phyloP scores from a whole-genome alignment of 352 stramenopile species.

The Pythium rishiriense region DNA sequence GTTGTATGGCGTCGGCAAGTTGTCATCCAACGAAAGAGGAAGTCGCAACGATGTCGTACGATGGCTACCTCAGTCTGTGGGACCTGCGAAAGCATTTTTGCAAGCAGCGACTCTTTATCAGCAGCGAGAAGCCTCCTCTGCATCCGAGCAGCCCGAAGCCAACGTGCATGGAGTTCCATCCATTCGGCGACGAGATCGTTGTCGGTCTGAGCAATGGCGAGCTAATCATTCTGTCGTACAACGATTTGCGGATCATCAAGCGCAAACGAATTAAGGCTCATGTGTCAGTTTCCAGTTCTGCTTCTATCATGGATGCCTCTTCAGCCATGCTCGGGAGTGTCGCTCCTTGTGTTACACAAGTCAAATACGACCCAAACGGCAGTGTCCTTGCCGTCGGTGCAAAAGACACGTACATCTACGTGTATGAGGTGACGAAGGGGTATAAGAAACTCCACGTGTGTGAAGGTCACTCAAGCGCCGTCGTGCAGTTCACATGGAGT shows the following conservation, averaged over 20 bases:
- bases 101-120: slow-evolving; percentile 36
- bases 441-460: slow-evolving; percentile 69
- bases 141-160: slow-evolving; percentile 28
- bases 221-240: slow-evolving; percentile 50
- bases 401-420: slow-evolving; percentile 68
- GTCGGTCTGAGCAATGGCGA: slow-evolving; percentile 56
- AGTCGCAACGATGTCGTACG: slow-evolving; percentile 47
- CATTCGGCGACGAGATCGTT: slow-evolving; percentile 48
- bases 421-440: slow-evolving; percentile 44
- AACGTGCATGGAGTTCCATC: slow-evolving; percentile 58
- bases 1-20: slow-evolving; percentile 33
- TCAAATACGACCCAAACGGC: slow-evolving; percentile 58
- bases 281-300: neutral
- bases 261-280: slow-evolving; percentile 49
- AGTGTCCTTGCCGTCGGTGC: slow-evolving; percentile 50
- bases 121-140: slow-evolving; percentile 11
- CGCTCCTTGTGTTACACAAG: slow-evolving; percentile 30
- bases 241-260: slow-evolving; percentile 35
- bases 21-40: slow-evolving; percentile 49
- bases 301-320: slow-evolving; percentile 9
- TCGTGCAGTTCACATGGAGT: slow-evolving; percentile 89
- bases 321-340: slow-evolving; percentile 11
- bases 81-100: slow-evolving; percentile 46
- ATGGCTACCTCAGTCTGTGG: slow-evolving; percentile 59
- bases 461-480: slow-evolving; percentile 78